Conservation (phyloP, 2,329 filamentous ascomycete species). For the Penicillium sp. region DNA sequence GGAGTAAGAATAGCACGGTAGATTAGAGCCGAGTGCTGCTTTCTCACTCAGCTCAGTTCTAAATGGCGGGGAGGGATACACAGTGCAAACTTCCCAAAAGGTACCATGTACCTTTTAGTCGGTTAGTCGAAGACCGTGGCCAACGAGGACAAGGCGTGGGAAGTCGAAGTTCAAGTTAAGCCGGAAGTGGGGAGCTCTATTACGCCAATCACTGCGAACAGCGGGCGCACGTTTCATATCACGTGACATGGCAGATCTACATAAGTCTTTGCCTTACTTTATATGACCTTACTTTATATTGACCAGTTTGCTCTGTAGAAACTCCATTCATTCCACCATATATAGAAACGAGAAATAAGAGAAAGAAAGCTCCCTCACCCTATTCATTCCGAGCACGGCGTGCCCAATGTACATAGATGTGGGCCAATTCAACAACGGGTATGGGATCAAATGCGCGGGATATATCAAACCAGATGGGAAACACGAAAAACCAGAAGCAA, state of each 20-base stretch:
- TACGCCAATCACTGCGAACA: slow-evolving; percentile 20
- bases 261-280: neutral
- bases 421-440: slow-evolving; percentile 9
- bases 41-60: too few relatives aligned
- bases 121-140: neutral
- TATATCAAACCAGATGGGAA: slow-evolving; percentile 19
- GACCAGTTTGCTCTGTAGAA: neutral
- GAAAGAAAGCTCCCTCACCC: slow-evolving; percentile 6
- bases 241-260: neutral
- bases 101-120: slow-evolving; percentile 4
- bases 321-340: slow-evolving; percentile 2
- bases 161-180: slow-evolving; percentile 12
- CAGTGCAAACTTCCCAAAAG: neutral
- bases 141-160: neutral
- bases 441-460: slow-evolving; percentile 19
- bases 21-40: neutral
- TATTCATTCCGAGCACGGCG: slow-evolving; percentile 10
- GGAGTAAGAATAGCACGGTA: neutral
- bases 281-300: too few relatives aligned
- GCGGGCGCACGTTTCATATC: slow-evolving; percentile 18
- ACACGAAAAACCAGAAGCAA: neutral
- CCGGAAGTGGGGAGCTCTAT: slow-evolving; percentile 18
- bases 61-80: too few relatives aligned
- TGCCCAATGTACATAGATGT: slow-evolving; percentile 18
- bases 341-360: slow-evolving; percentile 1